Conservation (phyloP, 352 stramenopile species). For the Globisporangium sylvaticum region DNA sequence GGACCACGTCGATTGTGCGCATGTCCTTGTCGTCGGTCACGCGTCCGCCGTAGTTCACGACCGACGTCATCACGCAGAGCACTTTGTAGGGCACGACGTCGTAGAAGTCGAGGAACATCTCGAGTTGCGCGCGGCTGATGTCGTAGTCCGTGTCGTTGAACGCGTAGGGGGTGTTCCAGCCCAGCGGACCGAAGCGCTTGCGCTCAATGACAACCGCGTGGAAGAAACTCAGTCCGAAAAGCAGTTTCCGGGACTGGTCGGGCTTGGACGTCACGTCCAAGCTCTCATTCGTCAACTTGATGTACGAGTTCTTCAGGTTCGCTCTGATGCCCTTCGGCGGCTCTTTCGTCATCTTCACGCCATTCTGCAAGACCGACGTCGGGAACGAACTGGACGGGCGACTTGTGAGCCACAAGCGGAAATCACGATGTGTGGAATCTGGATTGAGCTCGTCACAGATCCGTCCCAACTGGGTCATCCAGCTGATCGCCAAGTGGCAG, state of each 20-base stretch:
- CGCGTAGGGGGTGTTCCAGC: constrained; percentile 91
- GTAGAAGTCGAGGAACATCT: constrained; percentile 91
- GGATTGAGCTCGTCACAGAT: constrained; percentile 88
- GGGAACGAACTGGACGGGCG: constrained; percentile 62
- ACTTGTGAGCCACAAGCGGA: constrained; percentile 91
- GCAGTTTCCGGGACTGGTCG: constrained; percentile 54
- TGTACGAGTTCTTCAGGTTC: constrained; percentile 89
- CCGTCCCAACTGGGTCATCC: constrained; percentile 89
- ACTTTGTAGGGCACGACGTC: constrained; percentile 86
- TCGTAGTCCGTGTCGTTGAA: constrained; percentile 85
- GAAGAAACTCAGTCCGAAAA: constrained; percentile 51
- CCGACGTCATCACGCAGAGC: constrained; percentile 82
- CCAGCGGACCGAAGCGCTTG: constrained; percentile 82
- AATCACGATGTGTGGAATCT: constrained; percentile 89
- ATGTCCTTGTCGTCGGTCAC: constrained; percentile 93
- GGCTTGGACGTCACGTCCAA: constrained; percentile 18
- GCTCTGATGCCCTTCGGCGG: constrained; percentile 87
- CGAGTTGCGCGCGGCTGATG: constrained; percentile 77
- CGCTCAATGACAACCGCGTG: constrained; percentile 80
- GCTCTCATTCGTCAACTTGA: constrained; percentile 85
- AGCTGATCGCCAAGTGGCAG: constrained; percentile 91
- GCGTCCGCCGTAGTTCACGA: constrained; percentile 92
- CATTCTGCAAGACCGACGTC: constrained; percentile 89
- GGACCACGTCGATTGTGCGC: constrained; percentile 79
- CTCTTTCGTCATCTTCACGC: constrained; percentile 94